These are phyloP conservation scores for Haematococcus sp. DNA, from an alignment of 139 green algal genomes.

Conservation along the genomic window DNA sequence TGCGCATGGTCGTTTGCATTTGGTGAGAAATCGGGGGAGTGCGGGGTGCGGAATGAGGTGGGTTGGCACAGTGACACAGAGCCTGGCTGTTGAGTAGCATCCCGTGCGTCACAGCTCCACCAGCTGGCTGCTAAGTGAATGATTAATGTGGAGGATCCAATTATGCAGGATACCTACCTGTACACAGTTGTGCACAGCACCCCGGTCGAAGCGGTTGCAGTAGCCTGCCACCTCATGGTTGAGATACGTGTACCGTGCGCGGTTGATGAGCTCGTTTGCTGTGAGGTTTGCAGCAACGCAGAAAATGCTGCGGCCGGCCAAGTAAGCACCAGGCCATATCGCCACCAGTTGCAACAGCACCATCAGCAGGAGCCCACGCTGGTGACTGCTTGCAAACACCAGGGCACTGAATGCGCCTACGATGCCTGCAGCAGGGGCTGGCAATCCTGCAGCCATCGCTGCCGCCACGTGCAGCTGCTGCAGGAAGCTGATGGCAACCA, in stretches of 20 bases:
- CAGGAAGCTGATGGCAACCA: conserved; percentile 5
- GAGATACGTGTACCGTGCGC: conserved; percentile 53
- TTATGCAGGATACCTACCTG: no score
- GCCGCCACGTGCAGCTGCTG: conserved; percentile 12
- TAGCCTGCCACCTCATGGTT: conserved; percentile 31
- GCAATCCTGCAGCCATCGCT: not conserved
- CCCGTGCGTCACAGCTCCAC: no score
- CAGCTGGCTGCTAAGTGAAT: no score
- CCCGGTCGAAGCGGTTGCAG: conserved; percentile 43
- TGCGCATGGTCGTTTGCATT: no score
- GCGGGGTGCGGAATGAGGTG: no score
- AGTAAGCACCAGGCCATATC: conserved; percentile 10
- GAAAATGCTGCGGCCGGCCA: conserved; percentile 35
- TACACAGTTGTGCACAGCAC: conserved; percentile 23
- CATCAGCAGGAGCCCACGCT: conserved; percentile 19
- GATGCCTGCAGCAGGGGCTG: not conserved
- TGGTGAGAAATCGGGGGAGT: no score
- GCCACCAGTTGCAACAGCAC: conserved; percentile 16
- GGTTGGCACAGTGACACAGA: no score
- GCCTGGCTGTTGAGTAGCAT: no score
- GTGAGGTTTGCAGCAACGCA: conserved; percentile 61
- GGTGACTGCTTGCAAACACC: not conserved
- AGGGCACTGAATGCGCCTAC: not conserved
- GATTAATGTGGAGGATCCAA: no score
- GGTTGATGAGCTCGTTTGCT: conserved; percentile 62